phyloP scores from a whole-genome alignment of 176 grass and related monocot genomes.

The Eragrostis nindensis region DNA sequence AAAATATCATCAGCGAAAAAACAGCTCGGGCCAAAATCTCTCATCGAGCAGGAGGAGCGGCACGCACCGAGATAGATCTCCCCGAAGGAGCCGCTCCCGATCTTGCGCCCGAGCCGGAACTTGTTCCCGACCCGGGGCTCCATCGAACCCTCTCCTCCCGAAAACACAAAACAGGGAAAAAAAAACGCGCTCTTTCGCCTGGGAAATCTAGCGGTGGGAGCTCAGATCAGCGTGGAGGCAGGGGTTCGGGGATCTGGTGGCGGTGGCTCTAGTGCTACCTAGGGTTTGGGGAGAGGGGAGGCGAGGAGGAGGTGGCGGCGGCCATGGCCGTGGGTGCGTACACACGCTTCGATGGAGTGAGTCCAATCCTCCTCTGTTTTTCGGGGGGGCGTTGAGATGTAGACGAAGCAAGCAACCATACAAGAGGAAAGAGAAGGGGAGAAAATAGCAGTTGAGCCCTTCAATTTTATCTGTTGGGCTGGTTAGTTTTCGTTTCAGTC shows the following conservation, averaged over 20 bases:
- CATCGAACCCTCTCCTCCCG: slow-evolving; percentile 48
- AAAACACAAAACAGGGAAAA: not conserved
- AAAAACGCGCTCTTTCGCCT: slow-evolving; percentile 31
- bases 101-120: slow-evolving; percentile 96
- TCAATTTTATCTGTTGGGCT: not conserved
- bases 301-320: slow-evolving; percentile 3
- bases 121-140: slow-evolving; percentile 96
- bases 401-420: slow-evolving; percentile 41
- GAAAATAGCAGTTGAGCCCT: slow-evolving; percentile 10
- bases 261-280: slow-evolving; percentile 35
- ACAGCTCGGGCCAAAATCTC: not conserved
- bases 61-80: slow-evolving; percentile 94
- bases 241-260: not conserved
- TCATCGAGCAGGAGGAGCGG: slow-evolving; percentile 8
- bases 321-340: slow-evolving; percentile 50
- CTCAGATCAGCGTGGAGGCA: slow-evolving; percentile 27
- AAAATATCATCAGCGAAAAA: slow-evolving; percentile 8
- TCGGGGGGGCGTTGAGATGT: slow-evolving; percentile 21
- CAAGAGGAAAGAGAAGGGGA: not conserved
- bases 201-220: slow-evolving; percentile 33
- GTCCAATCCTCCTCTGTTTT: slow-evolving; percentile 29
- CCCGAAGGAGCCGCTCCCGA: slow-evolving; percentile 96
- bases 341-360: slow-evolving; percentile 34
- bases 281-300: slow-evolving; percentile 44
- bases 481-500: slow-evolving; percentile 22